These are phyloP conservation scores for Cyclanthera cordifolia DNA, from an alignment of 306 rosid genomes.

Conservation along the genomic window DNA sequence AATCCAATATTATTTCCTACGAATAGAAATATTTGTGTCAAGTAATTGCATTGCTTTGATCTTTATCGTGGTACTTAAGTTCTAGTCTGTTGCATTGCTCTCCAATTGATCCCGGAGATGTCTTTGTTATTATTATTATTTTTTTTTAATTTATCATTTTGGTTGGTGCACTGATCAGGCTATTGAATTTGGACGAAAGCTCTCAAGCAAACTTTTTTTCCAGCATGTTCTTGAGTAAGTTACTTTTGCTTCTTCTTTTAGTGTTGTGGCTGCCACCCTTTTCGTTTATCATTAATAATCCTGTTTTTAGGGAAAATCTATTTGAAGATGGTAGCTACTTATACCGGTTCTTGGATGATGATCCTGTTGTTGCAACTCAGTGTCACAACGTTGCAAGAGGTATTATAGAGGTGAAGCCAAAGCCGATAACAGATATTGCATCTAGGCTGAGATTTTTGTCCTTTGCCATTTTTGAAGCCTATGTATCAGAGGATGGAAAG, in stretches of 20 bases:
- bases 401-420: slow-evolving; percentile 56
- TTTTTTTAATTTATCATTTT: slow-evolving; percentile 14
- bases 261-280: background rate
- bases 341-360: slow-evolving; percentile 81
- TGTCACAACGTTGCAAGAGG: slow-evolving; percentile 82
- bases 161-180: slow-evolving; percentile 40
- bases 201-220: slow-evolving; percentile 63
- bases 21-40: background rate
- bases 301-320: slow-evolving; percentile 39
- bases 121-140: background rate
- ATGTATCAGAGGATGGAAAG: slow-evolving; percentile 53
- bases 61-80: background rate
- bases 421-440: slow-evolving; percentile 63
- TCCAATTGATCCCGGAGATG: background rate
- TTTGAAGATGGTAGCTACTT: slow-evolving; percentile 81
- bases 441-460: slow-evolving; percentile 66
- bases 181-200: slow-evolving; percentile 73
- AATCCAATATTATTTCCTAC: background rate
- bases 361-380: slow-evolving; percentile 60
- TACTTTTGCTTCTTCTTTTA: slow-evolving; percentile 11
- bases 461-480: slow-evolving; percentile 72
- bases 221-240: slow-evolving; percentile 81
- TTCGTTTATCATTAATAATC: background rate
- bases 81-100: background rate
- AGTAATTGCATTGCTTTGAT: background rate